Conservation (phyloP, 345 rosid genomes). For the Noccaea bulbosa region DNA sequence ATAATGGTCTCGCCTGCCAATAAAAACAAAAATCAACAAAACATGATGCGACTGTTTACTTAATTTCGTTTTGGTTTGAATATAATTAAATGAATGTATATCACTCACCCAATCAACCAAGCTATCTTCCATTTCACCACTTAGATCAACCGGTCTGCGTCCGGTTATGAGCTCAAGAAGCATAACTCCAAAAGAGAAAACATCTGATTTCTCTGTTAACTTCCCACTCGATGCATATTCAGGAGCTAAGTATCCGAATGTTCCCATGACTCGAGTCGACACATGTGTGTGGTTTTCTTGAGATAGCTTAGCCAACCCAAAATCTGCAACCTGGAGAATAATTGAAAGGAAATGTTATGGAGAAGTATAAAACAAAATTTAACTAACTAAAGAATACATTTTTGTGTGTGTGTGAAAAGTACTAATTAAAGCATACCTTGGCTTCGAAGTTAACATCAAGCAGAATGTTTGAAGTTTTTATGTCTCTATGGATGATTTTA, state of each 20-base stretch:
- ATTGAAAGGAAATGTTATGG: constrained; percentile 1
- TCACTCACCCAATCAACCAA: constrained; percentile 89
- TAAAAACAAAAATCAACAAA: background rate
- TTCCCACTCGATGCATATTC: constrained; percentile 97
- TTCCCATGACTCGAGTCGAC: constrained; percentile 97
- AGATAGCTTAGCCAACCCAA: constrained; percentile 85
- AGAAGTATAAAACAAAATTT: background rate
- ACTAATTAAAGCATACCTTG: constrained; percentile 20
- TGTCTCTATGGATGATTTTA: constrained; percentile 86
- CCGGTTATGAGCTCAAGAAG: constrained; percentile 90
- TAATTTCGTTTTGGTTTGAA: background rate
- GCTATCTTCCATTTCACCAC: constrained; percentile 78
- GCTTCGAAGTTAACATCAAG: constrained; percentile 65
- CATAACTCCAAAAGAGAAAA: constrained; percentile 93
- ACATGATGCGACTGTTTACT: background rate
- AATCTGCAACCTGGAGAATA: constrained; percentile 78
- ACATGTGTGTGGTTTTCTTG: constrained; percentile 76
- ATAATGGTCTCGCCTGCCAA: constrained; percentile 79
- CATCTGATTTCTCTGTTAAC: constrained; percentile 88
- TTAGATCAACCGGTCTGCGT: constrained; percentile 73
- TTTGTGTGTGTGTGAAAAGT: too few relatives aligned
- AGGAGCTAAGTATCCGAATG: constrained; percentile 98
- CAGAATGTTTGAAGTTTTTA: constrained; percentile 82
- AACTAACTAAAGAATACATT: background rate
- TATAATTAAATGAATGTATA: background rate